Percentiles rank a stretch among this genome's conserved stretches.
These are phyloP conservation scores for Barbatosphaeria neglecta DNA, from an alignment of 495 filamentous ascomycete genomes.

Conservation along the genomic window DNA sequence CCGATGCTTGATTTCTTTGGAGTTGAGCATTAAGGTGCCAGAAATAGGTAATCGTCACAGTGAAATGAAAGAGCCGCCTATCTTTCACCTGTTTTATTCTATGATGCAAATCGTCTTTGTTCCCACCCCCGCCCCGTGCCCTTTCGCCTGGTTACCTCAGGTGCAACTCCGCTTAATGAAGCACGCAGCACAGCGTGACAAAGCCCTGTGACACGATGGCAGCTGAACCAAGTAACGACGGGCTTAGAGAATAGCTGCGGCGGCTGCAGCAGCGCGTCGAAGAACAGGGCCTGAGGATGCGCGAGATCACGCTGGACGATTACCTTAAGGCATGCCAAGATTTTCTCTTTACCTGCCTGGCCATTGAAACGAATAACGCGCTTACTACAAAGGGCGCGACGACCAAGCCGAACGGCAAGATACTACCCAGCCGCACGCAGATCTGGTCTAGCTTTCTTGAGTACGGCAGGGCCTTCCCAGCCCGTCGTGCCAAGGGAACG, in stretches of 20 bases:
- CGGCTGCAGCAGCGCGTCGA: background rate
- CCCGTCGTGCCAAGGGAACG: constrained; percentile 42
- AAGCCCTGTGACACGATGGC: background rate
- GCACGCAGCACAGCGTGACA: too few species aligned
- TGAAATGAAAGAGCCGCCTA: too few species aligned
- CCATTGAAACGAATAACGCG: constrained; percentile 13
- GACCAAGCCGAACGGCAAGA: background rate
- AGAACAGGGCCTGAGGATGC: too few species aligned
- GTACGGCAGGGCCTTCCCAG: constrained; percentile 37
- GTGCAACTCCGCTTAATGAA: too few species aligned
- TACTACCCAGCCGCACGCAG: background rate
- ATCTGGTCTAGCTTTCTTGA: background rate
- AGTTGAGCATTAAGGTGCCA: too few species aligned
- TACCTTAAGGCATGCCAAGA: constrained; percentile 22
- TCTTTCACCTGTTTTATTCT: too few species aligned
- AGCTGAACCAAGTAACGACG: background rate
- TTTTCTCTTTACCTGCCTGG: constrained; percentile 21
- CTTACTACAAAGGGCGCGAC: background rate
- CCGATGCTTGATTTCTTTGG: too few species aligned
- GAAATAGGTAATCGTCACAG: too few species aligned
- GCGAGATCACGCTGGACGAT: constrained; percentile 21
- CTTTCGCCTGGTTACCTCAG: too few species aligned
- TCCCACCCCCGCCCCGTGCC: too few species aligned
- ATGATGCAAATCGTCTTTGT: too few species aligned
- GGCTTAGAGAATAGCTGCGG: background rate